These are phyloP conservation scores for Aspergillus clavatus DNA, from an alignment of 2,329 filamentous ascomycete species.

Conservation along the genomic window DNA sequence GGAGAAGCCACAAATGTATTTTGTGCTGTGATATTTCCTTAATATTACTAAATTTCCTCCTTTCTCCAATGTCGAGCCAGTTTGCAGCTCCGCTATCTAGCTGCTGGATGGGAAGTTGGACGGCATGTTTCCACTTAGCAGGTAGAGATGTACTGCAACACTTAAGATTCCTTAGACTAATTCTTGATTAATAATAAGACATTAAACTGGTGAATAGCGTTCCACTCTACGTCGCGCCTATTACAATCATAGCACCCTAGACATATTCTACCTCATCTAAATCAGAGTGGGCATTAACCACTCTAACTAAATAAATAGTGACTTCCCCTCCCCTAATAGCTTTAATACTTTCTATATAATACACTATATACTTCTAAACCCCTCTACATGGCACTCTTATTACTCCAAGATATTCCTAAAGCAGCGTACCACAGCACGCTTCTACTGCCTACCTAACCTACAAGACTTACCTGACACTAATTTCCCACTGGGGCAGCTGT, in stretches of 20 bases:
- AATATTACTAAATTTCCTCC: neutral
- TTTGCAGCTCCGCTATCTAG: neutral
- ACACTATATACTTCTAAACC: constrained; percentile 13
- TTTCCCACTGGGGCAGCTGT: constrained; percentile 12
- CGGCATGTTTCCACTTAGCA: neutral
- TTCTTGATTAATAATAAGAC: neutral
- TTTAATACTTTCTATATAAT: constrained; percentile 15
- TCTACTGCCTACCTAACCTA: constrained; percentile 19
- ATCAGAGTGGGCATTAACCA: constrained; percentile 19
- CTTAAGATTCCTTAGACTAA: neutral
- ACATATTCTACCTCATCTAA: constrained; percentile 20
- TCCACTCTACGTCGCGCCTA: neutral
- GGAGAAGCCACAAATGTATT: neutral
- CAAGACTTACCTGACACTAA: constrained; percentile 18
- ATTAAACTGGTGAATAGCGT: neutral
- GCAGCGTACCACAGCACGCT: constrained; percentile 17
- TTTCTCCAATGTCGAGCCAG: neutral
- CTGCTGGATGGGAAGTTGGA: neutral
- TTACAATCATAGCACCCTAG: constrained; percentile 16
- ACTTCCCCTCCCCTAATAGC: constrained; percentile 12
- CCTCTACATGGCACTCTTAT: constrained; percentile 10
- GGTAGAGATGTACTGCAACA: neutral
- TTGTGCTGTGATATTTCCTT: neutral
- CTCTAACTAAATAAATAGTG: constrained; percentile 8
- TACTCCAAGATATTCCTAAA: constrained; percentile 12